Evolutionary conservation across 106 monocot genomes (phyloP), one percentile per base, ranked within the genome.

Genomic region (Platanthera zijinensis): DNA sequence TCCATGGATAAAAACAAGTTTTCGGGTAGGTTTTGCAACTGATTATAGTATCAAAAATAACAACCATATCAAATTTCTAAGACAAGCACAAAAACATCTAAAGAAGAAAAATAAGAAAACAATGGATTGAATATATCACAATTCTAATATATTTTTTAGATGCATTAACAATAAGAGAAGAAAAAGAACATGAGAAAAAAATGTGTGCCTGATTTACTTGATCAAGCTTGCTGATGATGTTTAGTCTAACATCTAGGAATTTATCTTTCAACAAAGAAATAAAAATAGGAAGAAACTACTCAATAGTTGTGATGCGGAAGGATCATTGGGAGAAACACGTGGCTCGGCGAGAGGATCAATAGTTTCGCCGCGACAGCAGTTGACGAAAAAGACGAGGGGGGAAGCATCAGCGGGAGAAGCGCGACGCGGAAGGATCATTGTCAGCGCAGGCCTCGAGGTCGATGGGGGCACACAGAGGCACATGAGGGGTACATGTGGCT

Each of bases 171-270:
- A 25, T 25, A 25, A 76, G 21, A 48, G 32, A 73, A 61, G 10
- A 51, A 21, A 76, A 13, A 18, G 50, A 52, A 28, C 17, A 7
- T 53, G 25, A 25, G 13, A 66, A 70, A 28, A 70, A 48, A 39
- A 39, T 39, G 39, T 53, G 53, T 52, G 92, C 95, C 90, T 95
- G 95, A 83, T 95, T 95, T 56, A 92, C 95, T 90, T 95, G 95
- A 80, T 95, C 95, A 72, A 95, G 91, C 73, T 95, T 95, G 86
- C 92, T 95, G 69, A 95, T 95, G 69, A 95, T 92, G 74, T 95
- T 95, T 57, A 95, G 79, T 17, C 95, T 88, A 59, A 95, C 95
- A 88, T 95, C 95, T 75, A 92, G 95, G 76, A 95, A 92, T 61
- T 95, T 92, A 79, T 95, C 95, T 80, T 95, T 95, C 52, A 95